Conservation (phyloP, 2,329 filamentous ascomycete species). For the Pochonia chlamydosporia region DNA sequence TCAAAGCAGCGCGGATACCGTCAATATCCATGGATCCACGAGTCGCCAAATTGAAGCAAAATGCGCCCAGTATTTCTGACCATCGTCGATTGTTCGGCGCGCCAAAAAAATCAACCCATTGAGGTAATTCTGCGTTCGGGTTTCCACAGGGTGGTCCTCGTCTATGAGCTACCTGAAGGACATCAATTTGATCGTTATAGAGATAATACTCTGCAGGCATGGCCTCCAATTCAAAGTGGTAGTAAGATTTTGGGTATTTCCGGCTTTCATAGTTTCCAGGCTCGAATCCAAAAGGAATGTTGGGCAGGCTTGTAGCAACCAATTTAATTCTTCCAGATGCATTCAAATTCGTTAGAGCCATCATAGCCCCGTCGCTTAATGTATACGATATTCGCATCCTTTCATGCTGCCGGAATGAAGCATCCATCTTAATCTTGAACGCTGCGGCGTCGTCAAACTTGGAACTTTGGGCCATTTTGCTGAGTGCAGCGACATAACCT, state of each 20-base stretch:
- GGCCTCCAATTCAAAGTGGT: slow-evolving; percentile 58
- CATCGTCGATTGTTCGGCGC: slow-evolving; percentile 54
- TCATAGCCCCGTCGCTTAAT: slow-evolving; percentile 58
- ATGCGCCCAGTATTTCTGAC: slow-evolving; percentile 56
- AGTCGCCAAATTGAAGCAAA: slow-evolving; percentile 57
- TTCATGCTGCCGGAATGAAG: slow-evolving; percentile 38
- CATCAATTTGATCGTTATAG: slow-evolving; percentile 44
- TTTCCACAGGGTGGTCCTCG: slow-evolving; percentile 37
- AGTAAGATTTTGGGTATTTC: slow-evolving; percentile 58
- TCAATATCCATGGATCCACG: slow-evolving; percentile 50
- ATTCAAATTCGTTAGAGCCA: slow-evolving; percentile 62
- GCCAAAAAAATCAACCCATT: slow-evolving; percentile 69
- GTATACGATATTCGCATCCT: slow-evolving; percentile 46
- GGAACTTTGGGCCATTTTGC: slow-evolving; percentile 46
- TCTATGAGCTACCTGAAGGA: slow-evolving; percentile 28
- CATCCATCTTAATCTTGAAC: slow-evolving; percentile 57
- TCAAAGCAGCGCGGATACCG: slow-evolving; percentile 50
- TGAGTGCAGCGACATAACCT: slow-evolving; percentile 49
- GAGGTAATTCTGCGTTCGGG: slow-evolving; percentile 49
- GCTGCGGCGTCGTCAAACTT: slow-evolving; percentile 53
- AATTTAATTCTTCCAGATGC: slow-evolving; percentile 51
- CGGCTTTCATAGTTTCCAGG: slow-evolving; percentile 67
- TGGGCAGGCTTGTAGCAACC: slow-evolving; percentile 47
- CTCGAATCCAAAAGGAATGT: slow-evolving; percentile 64
- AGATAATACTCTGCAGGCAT: slow-evolving; percentile 59